phyloP scores from a whole-genome alignment of 2,329 filamentous ascomycete genomes.

The Aspergillus sp. region DNA sequence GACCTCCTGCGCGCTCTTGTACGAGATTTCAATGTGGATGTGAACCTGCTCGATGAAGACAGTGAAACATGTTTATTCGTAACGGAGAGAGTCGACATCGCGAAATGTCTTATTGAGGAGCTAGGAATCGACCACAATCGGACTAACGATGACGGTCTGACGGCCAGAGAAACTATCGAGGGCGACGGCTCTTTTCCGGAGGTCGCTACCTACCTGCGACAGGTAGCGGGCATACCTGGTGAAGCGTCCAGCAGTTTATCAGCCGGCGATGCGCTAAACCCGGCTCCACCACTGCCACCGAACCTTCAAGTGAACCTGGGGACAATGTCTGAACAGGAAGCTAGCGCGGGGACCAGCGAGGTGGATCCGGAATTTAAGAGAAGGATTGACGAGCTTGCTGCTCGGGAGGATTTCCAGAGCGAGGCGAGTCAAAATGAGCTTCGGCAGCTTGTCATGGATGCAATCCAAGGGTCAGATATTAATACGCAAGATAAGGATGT shows the following conservation, averaged over 20 bases:
- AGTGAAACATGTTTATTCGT: constrained; percentile 93
- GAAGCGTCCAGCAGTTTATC: constrained; percentile 25
- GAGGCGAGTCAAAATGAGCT: constrained; percentile 78
- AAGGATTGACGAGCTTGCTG: constrained; percentile 85
- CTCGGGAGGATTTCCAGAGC: constrained; percentile 77
- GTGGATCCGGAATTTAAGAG: constrained; percentile 80
- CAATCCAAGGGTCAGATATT: constrained; percentile 65
- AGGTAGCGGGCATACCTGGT: constrained; percentile 30
- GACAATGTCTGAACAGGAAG: constrained; percentile 62
- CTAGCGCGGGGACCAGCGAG: constrained; percentile 59
- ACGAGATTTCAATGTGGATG: constrained; percentile 71
- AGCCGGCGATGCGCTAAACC: constrained; percentile 37
- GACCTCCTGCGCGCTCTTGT: constrained; percentile 75
- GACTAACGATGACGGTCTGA: constrained; percentile 72
- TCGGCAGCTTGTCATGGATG: constrained; percentile 76
- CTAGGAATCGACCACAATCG: constrained; percentile 67
- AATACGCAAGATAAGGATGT: constrained; percentile 64
- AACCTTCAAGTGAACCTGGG: constrained; percentile 77
- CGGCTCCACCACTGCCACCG: constrained; percentile 66
- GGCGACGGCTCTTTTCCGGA: constrained; percentile 75
- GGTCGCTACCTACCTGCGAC: constrained; percentile 69
- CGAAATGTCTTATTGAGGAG: constrained; percentile 78
- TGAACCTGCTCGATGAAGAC: constrained; percentile 85
- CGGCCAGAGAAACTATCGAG: constrained; percentile 76
- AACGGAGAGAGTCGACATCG: constrained; percentile 77